Percentiles rank a stretch among this genome's conserved stretches.
Evolutionary conservation across 2,329 filamentous ascomycete species (phyloP).

Genomic region (Colletotrichum ledebouriae): DNA sequence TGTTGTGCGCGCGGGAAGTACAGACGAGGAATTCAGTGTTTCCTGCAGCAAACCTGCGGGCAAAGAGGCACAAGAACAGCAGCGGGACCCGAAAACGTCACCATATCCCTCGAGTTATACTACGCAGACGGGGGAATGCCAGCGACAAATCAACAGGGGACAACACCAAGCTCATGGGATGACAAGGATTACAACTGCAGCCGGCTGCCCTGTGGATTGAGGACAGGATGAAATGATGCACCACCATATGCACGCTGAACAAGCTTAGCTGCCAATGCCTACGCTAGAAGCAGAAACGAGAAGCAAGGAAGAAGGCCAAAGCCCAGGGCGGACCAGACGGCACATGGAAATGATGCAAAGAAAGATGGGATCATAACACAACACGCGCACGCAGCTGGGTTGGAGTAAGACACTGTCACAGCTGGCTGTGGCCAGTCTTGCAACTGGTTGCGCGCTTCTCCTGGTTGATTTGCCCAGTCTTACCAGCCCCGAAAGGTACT

Average conservation of each 20-base stretch:
- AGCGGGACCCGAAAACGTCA: constrained; percentile 37
- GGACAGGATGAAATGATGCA: constrained; percentile 27
- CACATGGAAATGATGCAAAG: constrained; percentile 12
- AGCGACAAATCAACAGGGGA: constrained; percentile 28
- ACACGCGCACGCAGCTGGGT: constrained; percentile 10
- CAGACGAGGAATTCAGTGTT: constrained; percentile 17
- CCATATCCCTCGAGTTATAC: constrained; percentile 3
- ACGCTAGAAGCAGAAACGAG: constrained; percentile 39
- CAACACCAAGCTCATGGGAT: constrained; percentile 38
- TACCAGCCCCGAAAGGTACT: constrained; percentile 34
- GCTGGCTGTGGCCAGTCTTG: constrained; percentile 15
- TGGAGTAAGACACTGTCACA: constrained; percentile 33
- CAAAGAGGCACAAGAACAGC: constrained; percentile 6
- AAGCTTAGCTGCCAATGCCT: constrained; percentile 33
- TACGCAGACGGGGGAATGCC: constrained; percentile 29
- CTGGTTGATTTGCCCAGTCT: constrained; percentile 33
- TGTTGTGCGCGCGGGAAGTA: not conserved
- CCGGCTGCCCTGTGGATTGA: constrained; percentile 13
- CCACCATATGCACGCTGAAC: constrained; percentile 25
- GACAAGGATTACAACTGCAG: constrained; percentile 33
- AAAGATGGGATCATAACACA: constrained; percentile 25
- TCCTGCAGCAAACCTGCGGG: constrained; percentile 12
- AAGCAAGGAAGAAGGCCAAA: constrained; percentile 36
- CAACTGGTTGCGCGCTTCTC: constrained; percentile 33
- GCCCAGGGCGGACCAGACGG: constrained; percentile 15